Evolutionary conservation across 2,329 filamentous ascomycete species (phyloP).

Genomic region (Colletotrichum salicis): DNA sequence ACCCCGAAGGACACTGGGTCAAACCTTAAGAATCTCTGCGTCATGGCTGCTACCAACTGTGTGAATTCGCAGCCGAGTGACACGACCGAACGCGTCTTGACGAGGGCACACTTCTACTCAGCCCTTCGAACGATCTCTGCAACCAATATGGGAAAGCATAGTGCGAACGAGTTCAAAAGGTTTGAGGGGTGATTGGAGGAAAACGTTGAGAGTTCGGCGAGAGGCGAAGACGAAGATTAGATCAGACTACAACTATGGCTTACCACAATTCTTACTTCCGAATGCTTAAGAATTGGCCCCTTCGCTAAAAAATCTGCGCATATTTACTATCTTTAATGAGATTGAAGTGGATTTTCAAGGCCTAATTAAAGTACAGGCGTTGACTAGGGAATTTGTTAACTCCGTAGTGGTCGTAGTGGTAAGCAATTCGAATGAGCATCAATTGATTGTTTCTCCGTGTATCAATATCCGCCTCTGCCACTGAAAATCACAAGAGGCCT

Average conservation of each 20-base stretch:
- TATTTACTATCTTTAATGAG: no score
- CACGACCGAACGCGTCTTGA: neutral
- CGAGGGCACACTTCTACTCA: neutral
- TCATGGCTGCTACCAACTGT: conserved; percentile 59
- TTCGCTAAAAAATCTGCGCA: no score
- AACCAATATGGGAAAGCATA: neutral
- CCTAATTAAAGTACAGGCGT: no score
- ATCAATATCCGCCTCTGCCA: no score
- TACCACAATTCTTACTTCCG: no score
- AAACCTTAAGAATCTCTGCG: conserved; percentile 61
- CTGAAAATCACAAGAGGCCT: no score
- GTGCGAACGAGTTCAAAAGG: neutral
- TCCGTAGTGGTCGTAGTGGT: no score
- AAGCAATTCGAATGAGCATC: no score
- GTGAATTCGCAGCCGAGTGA: conserved; percentile 40
- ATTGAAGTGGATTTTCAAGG: no score
- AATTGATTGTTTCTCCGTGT: no score
- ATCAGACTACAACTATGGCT: neutral
- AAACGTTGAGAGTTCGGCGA: neutral
- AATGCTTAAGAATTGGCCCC: no score
- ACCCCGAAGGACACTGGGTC: conserved; percentile 62
- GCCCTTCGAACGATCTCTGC: neutral
- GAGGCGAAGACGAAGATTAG: neutral
- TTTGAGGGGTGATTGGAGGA: neutral
- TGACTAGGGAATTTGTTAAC: no score